Conservation (phyloP, 208 protist genomes). For the Angomonas deanei region DNA sequence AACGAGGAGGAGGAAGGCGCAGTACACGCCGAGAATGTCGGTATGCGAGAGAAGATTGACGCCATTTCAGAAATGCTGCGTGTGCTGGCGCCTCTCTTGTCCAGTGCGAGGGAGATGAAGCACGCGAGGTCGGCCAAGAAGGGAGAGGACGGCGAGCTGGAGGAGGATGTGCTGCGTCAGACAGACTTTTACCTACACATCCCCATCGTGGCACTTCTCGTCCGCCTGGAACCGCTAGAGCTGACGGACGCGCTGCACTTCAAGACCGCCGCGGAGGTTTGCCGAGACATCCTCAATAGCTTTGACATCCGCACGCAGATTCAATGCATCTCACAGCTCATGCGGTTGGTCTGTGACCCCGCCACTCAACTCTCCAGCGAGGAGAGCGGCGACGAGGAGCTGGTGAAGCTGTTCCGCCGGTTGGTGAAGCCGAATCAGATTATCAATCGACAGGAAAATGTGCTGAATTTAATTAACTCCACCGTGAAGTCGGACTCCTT, state of each 20-base stretch:
- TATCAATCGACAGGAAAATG: slow-evolving; percentile 80
- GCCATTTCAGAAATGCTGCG: slow-evolving; percentile 66
- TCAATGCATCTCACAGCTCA: slow-evolving; percentile 67
- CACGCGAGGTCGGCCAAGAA: not conserved
- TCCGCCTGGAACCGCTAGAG: slow-evolving; percentile 62
- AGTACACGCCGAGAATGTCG: slow-evolving; percentile 16
- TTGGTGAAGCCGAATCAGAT: slow-evolving; percentile 88
- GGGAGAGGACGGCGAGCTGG: slow-evolving; percentile 1
- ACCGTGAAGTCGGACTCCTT: slow-evolving; percentile 85
- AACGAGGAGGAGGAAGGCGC: slow-evolving; percentile 3
- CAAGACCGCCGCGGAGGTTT: slow-evolving; percentile 68
- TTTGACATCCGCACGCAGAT: slow-evolving; percentile 83
- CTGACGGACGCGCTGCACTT: slow-evolving; percentile 50
- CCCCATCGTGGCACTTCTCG: slow-evolving; percentile 72
- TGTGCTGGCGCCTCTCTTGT: slow-evolving; percentile 61
- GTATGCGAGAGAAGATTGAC: slow-evolving; percentile 34
- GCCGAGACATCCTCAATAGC: slow-evolving; percentile 65
- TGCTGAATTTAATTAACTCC: slow-evolving; percentile 72
- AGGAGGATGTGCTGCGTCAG: not conserved
- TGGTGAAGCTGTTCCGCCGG: slow-evolving; percentile 58
- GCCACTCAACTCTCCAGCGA: slow-evolving; percentile 26
- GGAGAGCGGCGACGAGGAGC: slow-evolving; percentile 19
- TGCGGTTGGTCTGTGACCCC: slow-evolving; percentile 74
- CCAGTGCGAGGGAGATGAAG: slow-evolving; percentile 1
- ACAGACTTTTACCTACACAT: slow-evolving; percentile 57